Conservation (phyloP, 345 rosid species). For the Cardiospermum halicacabum region DNA sequence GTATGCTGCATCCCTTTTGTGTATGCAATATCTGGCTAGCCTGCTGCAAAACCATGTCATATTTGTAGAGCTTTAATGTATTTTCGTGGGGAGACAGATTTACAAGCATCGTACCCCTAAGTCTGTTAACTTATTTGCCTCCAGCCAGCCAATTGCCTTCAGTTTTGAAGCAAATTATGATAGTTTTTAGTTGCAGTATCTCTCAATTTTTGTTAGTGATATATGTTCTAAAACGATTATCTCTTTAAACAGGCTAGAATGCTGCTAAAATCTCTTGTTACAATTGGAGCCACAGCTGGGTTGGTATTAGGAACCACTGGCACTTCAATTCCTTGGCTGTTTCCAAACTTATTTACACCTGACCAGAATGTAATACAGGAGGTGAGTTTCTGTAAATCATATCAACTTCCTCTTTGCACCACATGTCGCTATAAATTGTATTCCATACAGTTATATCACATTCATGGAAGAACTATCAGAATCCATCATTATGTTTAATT, state of each 20-base stretch:
- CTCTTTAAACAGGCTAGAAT: constrained; percentile 57
- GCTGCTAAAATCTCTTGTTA: constrained; percentile 72
- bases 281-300: constrained; percentile 63
- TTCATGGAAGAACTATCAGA: background rate
- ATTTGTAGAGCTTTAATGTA: background rate
- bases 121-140: no score
- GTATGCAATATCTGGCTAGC: background rate
- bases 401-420: constrained; percentile 5
- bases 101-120: no score
- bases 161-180: background rate
- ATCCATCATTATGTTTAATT: background rate
- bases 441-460: background rate
- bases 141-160: no score
- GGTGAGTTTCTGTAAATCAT: constrained; percentile 33
- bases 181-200: background rate
- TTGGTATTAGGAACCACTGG: constrained; percentile 51
- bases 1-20: constrained; percentile 24
- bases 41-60: background rate
- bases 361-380: constrained; percentile 52
- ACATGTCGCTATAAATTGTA: background rate
- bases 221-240: constrained; percentile 13
- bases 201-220: background rate
- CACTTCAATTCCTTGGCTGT: constrained; percentile 60
- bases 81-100: background rate
- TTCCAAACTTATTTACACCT: constrained; percentile 66